phyloP scores from a whole-genome alignment of 192 early-diverging fungal species.

The Mortierella claussenii region DNA sequence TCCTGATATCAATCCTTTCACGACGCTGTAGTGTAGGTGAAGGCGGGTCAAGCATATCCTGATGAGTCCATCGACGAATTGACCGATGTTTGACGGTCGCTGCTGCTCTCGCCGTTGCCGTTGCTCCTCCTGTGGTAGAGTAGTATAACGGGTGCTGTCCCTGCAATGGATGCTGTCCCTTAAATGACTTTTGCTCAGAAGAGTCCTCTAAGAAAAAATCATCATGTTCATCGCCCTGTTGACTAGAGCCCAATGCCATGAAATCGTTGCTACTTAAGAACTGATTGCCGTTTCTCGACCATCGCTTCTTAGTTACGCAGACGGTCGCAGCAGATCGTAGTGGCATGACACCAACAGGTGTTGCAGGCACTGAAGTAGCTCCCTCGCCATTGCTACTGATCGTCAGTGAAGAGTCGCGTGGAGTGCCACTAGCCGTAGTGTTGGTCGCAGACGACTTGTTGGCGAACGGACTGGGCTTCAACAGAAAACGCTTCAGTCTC shows the following conservation, averaged over 20 bases:
- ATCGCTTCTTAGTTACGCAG: slow-evolving; percentile 10
- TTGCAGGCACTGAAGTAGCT: neutral
- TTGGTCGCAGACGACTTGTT: neutral
- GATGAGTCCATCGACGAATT: slow-evolving; percentile 16
- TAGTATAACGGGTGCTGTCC: neutral
- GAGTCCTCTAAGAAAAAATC: slow-evolving; percentile 7
- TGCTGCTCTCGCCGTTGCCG: no score
- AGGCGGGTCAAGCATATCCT: slow-evolving; percentile 23
- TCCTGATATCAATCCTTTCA: slow-evolving; percentile 17
- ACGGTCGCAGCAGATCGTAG: slow-evolving; percentile 8
- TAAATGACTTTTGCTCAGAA: no score
- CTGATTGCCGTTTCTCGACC: slow-evolving; percentile 22
- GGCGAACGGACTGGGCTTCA: slow-evolving; percentile 30
- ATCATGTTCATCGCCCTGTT: neutral
- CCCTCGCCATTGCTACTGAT: no score
- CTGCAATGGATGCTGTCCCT: neutral
- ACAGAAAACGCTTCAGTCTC: slow-evolving; percentile 28
- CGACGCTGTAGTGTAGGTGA: slow-evolving; percentile 4
- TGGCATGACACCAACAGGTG: neutral
- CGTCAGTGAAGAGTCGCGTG: no score
- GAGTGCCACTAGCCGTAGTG: no score
- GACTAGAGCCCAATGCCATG: neutral
- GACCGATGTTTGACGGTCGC: no score
- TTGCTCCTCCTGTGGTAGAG: no score
- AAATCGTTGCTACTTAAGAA: neutral